phyloP scores from a whole-genome alignment of 2,329 filamentous ascomycete genomes.

The Eutypella sp. region DNA sequence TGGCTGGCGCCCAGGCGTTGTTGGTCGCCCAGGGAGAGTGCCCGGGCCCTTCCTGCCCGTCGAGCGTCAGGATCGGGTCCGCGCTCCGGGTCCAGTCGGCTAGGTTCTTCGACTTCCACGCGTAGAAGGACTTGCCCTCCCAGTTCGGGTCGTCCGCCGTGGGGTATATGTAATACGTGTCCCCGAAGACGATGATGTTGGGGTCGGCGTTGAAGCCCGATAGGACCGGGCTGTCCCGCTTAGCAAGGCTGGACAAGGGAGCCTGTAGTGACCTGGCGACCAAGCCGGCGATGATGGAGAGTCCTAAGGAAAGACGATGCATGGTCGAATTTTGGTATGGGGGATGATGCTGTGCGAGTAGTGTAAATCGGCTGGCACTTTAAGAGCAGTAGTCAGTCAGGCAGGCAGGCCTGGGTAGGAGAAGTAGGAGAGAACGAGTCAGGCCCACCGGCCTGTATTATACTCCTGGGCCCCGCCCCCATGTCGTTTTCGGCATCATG shows the following conservation, averaged over 20 bases:
- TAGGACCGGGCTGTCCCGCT: conserved; percentile 26
- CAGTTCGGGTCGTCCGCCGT: conserved; percentile 40
- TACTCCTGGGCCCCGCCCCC: too few relatives aligned
- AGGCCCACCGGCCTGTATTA: too few relatives aligned
- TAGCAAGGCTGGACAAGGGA: not conserved
- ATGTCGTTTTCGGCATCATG: too few relatives aligned
- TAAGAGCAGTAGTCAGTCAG: too few relatives aligned
- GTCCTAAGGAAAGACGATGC: not conserved
- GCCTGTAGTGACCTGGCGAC: not conserved
- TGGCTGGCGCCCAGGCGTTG: conserved; percentile 62
- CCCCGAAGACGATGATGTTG: conserved; percentile 37
- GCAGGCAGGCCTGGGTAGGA: too few relatives aligned
- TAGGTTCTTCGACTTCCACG: conserved; percentile 38
- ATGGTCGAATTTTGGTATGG: not conserved
- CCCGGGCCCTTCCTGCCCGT: conserved; percentile 30
- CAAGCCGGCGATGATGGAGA: not conserved
- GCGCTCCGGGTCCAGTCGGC: conserved; percentile 34
- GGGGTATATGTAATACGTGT: conserved; percentile 40
- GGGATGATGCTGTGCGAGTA: not conserved
- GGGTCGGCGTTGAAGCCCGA: conserved; percentile 38
- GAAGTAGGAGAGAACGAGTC: too few relatives aligned
- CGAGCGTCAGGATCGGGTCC: conserved; percentile 36
- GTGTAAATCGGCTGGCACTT: not conserved
- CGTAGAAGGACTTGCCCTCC: conserved; percentile 39
- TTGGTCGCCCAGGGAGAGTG: conserved; percentile 60